These are phyloP conservation scores for Colletotrichum horii DNA, from an alignment of 2,329 filamentous ascomycete species.

Conservation along the genomic window DNA sequence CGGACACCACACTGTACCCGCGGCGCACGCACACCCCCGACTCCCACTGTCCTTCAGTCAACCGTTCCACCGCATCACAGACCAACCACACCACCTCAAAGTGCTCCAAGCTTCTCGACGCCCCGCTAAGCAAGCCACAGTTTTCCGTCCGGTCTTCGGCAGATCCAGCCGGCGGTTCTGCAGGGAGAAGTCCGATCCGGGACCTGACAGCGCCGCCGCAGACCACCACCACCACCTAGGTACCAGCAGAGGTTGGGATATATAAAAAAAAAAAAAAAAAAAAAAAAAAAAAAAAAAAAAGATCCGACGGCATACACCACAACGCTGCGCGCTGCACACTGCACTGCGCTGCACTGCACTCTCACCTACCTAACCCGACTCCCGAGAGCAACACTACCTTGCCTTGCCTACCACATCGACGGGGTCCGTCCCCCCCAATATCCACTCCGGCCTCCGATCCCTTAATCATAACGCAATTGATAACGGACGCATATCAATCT, in stretches of 20 bases:
- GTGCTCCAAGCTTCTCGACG: background rate
- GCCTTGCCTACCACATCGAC: background rate
- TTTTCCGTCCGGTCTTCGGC: slow-evolving; percentile 23
- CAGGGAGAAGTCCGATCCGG: slow-evolving; percentile 20
- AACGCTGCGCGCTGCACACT: background rate
- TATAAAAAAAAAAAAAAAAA: background rate
- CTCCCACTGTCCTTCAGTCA: background rate
- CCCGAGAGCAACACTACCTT: slow-evolving; percentile 6
- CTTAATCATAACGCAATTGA: slow-evolving; percentile 14
- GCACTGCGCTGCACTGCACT: background rate
- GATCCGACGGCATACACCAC: background rate
- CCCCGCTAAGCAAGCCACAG: slow-evolving; percentile 15
- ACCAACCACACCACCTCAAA: background rate
- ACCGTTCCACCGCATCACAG: background rate
- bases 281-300: background rate
- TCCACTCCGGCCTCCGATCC: slow-evolving; percentile 18
- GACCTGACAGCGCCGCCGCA: background rate
- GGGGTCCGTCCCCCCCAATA: slow-evolving; percentile 17
- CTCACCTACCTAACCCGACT: slow-evolving; percentile 2
- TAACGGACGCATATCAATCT: slow-evolving; percentile 18
- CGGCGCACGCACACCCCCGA: background rate
- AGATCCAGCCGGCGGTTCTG: slow-evolving; percentile 14
- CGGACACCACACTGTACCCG: background rate
- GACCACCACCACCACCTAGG: background rate
- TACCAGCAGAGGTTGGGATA: background rate